Conservation (phyloP, 73 alveolate species). For the Symbiodinium pilosum region DNA sequence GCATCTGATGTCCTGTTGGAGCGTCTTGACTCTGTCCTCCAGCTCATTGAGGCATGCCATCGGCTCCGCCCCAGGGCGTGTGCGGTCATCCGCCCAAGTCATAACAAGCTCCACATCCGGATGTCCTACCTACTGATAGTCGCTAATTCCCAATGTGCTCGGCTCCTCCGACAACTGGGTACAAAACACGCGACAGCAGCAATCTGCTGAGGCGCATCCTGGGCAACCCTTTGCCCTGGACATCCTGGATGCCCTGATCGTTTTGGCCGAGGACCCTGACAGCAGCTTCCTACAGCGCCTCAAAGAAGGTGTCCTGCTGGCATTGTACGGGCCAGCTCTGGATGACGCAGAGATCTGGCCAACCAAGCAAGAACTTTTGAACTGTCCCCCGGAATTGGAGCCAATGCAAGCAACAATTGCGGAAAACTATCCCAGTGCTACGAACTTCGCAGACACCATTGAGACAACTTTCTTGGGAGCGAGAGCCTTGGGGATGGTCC, state of each 20-base stretch:
- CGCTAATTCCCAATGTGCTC: too few relatives aligned
- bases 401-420: neutral
- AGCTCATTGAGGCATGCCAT: too few relatives aligned
- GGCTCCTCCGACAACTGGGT: too few relatives aligned
- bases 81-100: too few relatives aligned
- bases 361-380: neutral
- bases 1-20: too few relatives aligned
- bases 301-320: neutral
- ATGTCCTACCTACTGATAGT: too few relatives aligned
- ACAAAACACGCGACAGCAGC: too few relatives aligned
- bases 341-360: neutral
- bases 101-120: too few relatives aligned
- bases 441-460: neutral
- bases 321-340: neutral
- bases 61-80: too few relatives aligned
- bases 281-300: neutral
- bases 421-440: neutral
- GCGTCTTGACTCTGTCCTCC: too few relatives aligned
- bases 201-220: too few relatives aligned
- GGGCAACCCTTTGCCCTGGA: neutral
- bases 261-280: neutral
- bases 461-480: neutral
- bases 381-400: neutral
- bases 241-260: neutral
- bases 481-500: too few relatives aligned